phyloP scores from a whole-genome alignment of 495 filamentous ascomycete genomes.

The Podospora didyma region DNA sequence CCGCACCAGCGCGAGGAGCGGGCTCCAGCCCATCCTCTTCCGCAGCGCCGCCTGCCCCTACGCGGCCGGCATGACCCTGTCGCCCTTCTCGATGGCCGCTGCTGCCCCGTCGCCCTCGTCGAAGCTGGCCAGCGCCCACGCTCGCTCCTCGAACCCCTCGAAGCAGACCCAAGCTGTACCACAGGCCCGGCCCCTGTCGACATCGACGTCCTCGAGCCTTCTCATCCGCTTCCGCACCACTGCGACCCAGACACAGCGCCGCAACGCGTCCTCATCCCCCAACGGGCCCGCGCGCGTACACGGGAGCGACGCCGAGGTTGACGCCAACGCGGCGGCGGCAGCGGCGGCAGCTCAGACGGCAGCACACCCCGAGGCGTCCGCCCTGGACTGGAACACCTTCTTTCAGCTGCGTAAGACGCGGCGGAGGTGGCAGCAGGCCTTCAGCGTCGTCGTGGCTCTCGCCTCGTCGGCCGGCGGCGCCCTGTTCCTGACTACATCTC shows the following conservation, averaged over 20 bases:
- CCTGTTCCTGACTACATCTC: constrained; percentile 56
- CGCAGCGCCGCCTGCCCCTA: constrained; percentile 26
- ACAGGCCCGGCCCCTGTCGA: too few relatives aligned
- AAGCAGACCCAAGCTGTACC: too few relatives aligned
- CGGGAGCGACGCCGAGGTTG: constrained; percentile 21
- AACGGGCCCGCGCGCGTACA: not conserved
- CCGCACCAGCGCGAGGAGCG: constrained; percentile 21
- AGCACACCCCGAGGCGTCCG: constrained; percentile 18
- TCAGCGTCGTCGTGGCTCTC: constrained; percentile 63
- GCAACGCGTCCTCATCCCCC: constrained; percentile 10
- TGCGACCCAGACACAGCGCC: constrained; percentile 4
- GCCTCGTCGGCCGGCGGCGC: constrained; percentile 57
- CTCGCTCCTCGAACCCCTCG: too few relatives aligned
- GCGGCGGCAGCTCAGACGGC: constrained; percentile 19
- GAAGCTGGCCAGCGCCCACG: constrained; percentile 2
- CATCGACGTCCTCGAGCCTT: constrained; percentile 6
- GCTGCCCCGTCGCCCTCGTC: not conserved
- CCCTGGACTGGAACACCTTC: constrained; percentile 89
- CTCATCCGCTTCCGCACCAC: constrained; percentile 10
- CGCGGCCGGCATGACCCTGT: constrained; percentile 15
- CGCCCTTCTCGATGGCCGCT: constrained; percentile 14
- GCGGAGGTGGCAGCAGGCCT: constrained; percentile 73
- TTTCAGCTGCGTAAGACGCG: constrained; percentile 83
- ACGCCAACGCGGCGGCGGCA: constrained; percentile 19
- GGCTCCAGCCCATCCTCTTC: constrained; percentile 24